phyloP scores from a whole-genome alignment of 257 asterid species.

The Nicotiana knightiana region DNA sequence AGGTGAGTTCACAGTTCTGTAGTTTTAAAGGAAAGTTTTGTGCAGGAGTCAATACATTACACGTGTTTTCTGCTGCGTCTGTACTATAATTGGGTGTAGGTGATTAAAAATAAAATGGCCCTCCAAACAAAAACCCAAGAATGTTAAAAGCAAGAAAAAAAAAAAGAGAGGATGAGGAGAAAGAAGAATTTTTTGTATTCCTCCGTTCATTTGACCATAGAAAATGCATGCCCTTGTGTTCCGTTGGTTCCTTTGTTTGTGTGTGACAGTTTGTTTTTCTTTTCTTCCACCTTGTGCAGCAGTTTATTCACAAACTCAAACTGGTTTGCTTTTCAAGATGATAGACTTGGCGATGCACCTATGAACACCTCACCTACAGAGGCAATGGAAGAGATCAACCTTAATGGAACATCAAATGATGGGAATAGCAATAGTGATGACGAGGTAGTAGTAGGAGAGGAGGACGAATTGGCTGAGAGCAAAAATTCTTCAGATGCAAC shows the following conservation, averaged over 20 bases:
- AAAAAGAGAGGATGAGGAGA: not conserved
- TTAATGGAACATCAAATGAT: slow-evolving; percentile 43
- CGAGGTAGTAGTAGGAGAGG: slow-evolving; percentile 86
- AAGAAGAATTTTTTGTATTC: not conserved
- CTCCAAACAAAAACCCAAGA: not conserved
- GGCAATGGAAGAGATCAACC: slow-evolving; percentile 46
- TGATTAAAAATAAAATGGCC: not conserved
- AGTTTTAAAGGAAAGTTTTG: not conserved
- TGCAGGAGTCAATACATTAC: not conserved
- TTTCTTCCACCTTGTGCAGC: slow-evolving; percentile 26
- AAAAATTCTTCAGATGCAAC: slow-evolving; percentile 31
- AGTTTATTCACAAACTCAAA: slow-evolving; percentile 96
- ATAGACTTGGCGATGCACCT: slow-evolving; percentile 41
- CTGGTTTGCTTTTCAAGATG: slow-evolving; percentile 99
- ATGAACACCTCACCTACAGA: slow-evolving; percentile 54
- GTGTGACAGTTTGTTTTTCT: not conserved
- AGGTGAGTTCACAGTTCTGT: slow-evolving; percentile 48
- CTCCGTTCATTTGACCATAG: not conserved
- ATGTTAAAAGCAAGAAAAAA: not conserved
- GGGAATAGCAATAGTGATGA: slow-evolving; percentile 60
- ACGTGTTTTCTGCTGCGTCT: not conserved
- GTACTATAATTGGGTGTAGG: not conserved
- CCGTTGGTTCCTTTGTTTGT: not conserved
- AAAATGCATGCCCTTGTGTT: not conserved
- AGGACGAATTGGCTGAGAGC: slow-evolving; percentile 42